These are phyloP conservation scores for Aschersonia sp. DNA, from an alignment of 2,329 filamentous ascomycete genomes.

Conservation along the genomic window DNA sequence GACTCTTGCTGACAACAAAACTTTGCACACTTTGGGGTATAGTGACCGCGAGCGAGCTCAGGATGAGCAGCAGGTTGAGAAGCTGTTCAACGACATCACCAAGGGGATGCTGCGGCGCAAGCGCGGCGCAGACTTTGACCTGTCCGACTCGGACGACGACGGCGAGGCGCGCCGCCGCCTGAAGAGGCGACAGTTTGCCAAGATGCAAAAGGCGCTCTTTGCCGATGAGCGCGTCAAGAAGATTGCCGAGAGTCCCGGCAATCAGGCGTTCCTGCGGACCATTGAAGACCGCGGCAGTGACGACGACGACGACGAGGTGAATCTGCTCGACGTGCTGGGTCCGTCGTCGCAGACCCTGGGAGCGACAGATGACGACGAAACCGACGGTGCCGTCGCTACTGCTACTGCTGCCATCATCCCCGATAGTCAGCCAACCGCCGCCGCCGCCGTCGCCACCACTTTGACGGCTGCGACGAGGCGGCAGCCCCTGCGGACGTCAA, in stretches of 20 bases:
- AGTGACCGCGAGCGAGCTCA: slow-evolving; percentile 66
- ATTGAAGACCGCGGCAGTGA: slow-evolving; percentile 71
- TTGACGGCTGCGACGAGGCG: too few relatives aligned
- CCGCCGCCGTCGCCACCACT: too few relatives aligned
- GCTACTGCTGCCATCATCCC: too few relatives aligned
- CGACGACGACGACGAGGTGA: slow-evolving; percentile 54
- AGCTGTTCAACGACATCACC: slow-evolving; percentile 84
- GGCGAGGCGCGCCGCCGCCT: slow-evolving; percentile 61
- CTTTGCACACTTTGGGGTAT: neutral
- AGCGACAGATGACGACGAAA: too few relatives aligned
- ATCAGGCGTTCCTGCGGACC: slow-evolving; percentile 76
- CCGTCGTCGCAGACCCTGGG: slow-evolving; percentile 20
- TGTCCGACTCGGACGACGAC: slow-evolving; percentile 85
- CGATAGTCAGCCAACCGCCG: too few relatives aligned
- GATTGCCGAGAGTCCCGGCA: slow-evolving; percentile 78
- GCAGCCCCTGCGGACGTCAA: too few relatives aligned
- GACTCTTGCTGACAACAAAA: slow-evolving; percentile 6
- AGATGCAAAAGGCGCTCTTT: slow-evolving; percentile 80
- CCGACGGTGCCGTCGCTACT: too few relatives aligned
- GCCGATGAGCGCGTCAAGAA: slow-evolving; percentile 82
- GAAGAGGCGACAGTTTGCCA: slow-evolving; percentile 78
- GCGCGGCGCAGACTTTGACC: slow-evolving; percentile 65
- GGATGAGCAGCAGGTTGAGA: slow-evolving; percentile 79
- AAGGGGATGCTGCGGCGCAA: slow-evolving; percentile 78
- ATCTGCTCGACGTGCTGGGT: slow-evolving; percentile 30